Evolutionary conservation across 148 eudicot species (phyloP).

Genomic region (Fallopia convolvulus): DNA sequence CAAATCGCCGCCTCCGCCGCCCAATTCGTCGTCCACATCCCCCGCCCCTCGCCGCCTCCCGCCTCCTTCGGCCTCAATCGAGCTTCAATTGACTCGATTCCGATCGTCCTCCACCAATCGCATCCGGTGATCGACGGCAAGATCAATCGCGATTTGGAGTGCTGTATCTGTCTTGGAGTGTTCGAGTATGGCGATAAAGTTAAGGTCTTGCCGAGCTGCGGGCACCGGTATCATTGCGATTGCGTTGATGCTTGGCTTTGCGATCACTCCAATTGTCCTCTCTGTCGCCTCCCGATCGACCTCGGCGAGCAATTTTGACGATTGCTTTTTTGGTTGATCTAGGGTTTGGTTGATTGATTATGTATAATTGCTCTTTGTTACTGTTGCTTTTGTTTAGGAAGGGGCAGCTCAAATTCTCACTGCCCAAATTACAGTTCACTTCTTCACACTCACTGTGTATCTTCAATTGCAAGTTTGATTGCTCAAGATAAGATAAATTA

Average conservation of each 20-base stretch:
- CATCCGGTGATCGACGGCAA: not conserved
- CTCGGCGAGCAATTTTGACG: slow-evolving; percentile 9
- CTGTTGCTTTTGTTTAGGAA: not conserved
- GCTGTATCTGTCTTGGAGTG: slow-evolving; percentile 61
- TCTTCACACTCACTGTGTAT: not conserved
- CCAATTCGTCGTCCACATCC: slow-evolving; percentile 16
- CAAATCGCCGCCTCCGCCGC: slow-evolving; percentile 12
- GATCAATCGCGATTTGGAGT: slow-evolving; percentile 33
- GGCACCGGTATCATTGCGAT: slow-evolving; percentile 57
- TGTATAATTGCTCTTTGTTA: not conserved
- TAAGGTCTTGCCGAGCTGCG: slow-evolving; percentile 49
- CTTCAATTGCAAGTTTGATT: not conserved
- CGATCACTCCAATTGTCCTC: slow-evolving; percentile 63
- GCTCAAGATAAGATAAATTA: not conserved
- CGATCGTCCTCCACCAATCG: slow-evolving; percentile 33
- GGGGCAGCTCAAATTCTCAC: not conserved
- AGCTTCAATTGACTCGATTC: slow-evolving; percentile 28
- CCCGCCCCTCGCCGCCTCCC: slow-evolving; percentile 11
- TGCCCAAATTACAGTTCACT: not conserved
- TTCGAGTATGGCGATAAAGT: slow-evolving; percentile 66
- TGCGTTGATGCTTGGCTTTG: slow-evolving; percentile 71
- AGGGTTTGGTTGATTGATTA: not conserved
- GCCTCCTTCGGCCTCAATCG: slow-evolving; percentile 35
- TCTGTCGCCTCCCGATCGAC: slow-evolving; percentile 40
- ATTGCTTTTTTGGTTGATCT: not conserved